phyloP scores from a whole-genome alignment of 305 asterid genomes.

The Fraxinus nigra region DNA sequence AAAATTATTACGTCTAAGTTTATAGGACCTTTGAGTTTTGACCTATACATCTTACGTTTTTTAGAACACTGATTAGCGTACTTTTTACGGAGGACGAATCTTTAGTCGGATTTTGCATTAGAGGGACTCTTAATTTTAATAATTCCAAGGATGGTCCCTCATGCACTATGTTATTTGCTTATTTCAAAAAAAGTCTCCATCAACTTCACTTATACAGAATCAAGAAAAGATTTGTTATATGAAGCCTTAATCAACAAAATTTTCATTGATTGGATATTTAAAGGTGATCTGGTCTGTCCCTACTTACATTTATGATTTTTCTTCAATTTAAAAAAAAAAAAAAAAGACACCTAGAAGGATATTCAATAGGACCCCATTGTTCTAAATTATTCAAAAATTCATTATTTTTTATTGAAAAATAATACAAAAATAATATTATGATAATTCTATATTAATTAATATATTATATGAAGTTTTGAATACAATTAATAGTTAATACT shows the following conservation, averaged over 20 bases:
- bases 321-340: neutral
- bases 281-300: slow-evolving; percentile 8
- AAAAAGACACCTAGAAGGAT: neutral
- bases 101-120: neutral
- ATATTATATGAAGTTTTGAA: neutral
- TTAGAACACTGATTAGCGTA: neutral
- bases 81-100: neutral
- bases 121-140: neutral
- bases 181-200: neutral
- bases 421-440: no score
- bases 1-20: neutral
- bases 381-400: neutral
- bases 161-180: neutral
- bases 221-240: slow-evolving; percentile 15
- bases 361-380: neutral
- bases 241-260: slow-evolving; percentile 14
- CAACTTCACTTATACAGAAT: slow-evolving; percentile 9
- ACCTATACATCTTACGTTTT: no score
- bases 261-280: slow-evolving; percentile 17
- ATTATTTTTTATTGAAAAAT: neutral
- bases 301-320: slow-evolving; percentile 9
- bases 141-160: slow-evolving; percentile 14
- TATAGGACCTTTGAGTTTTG: neutral
- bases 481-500: neutral
- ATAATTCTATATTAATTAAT: neutral